Conservation (phyloP, 1,139 yeast genomes). For the Protomyces gravidus region DNA sequence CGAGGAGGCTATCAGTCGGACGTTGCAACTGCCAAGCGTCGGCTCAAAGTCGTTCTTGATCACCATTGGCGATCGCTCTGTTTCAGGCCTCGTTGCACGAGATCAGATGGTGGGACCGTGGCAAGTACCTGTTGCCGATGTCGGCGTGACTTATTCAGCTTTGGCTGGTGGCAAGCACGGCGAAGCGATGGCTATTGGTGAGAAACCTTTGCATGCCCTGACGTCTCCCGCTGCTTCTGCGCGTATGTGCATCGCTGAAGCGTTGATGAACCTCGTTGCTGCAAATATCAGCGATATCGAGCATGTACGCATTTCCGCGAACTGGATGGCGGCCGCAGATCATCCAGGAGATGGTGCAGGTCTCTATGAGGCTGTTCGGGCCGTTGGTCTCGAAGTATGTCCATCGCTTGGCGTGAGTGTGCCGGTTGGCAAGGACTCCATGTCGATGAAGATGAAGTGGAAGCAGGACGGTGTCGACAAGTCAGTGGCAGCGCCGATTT, state of each 20-base stretch:
- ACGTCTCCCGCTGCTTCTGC: constrained; percentile 96
- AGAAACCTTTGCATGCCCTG: constrained; percentile 84
- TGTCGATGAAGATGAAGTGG: constrained; percentile 99
- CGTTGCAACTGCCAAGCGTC: constrained; percentile 84
- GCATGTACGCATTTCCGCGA: constrained; percentile 83
- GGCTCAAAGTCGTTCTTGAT: constrained; percentile 93
- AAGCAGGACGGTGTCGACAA: constrained; percentile 49
- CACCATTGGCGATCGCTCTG: constrained; percentile 95
- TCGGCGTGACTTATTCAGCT: constrained; percentile 91
- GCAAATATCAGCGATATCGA: constrained; percentile 77
- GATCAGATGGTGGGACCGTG: constrained; percentile 99
- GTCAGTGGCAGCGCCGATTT: constrained; percentile 90
- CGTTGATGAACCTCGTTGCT: constrained; percentile 80
- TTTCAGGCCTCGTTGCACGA: constrained; percentile 93
- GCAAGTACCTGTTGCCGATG: constrained; percentile 99
- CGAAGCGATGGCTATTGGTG: constrained; percentile 98
- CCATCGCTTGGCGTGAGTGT: constrained; percentile 87
- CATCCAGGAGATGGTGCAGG: constrained; percentile 95
- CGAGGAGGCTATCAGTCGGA: constrained; percentile 69
- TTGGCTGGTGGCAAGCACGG: constrained; percentile 78
- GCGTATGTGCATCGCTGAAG: constrained; percentile 93
- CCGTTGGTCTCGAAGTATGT: constrained; percentile 89
- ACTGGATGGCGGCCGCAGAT: constrained; percentile 99
- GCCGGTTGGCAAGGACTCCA: constrained; percentile 98
- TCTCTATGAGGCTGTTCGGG: constrained; percentile 93